Percentiles rank a stretch among this genome's conserved stretches.
Evolutionary conservation across 2,329 filamentous ascomycete species (phyloP).

Genomic region (Pyricularia grisea): DNA sequence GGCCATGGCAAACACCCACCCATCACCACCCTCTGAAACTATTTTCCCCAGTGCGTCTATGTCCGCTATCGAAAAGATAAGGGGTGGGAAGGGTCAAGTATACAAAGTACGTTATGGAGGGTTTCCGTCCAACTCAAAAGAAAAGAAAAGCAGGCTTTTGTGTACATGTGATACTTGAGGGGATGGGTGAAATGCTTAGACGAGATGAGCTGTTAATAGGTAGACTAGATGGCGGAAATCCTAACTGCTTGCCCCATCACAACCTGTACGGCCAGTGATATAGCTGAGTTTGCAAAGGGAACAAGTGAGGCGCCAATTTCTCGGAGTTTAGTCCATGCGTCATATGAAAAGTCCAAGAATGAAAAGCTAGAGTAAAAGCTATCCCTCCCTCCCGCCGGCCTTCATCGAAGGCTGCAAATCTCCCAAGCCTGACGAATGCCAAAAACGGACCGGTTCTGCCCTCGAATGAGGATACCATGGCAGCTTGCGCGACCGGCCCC

Average conservation of each 20-base stretch:
- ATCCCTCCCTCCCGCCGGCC: not conserved
- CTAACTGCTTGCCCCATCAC: not conserved
- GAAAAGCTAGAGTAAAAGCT: slow-evolving; percentile 1
- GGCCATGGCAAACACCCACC: not conserved
- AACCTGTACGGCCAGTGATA: not conserved
- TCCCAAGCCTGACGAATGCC: not conserved
- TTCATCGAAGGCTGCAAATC: not conserved
- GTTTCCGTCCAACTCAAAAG: not conserved
- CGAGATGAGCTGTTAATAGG: not conserved
- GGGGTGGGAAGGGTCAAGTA: not conserved
- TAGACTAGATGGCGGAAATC: not conserved
- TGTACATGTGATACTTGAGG: not conserved
- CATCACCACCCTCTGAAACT: not conserved
- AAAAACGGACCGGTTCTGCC: not conserved
- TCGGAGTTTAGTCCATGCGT: not conserved
- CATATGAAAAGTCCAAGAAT: not conserved
- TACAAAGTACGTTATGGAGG: not conserved
- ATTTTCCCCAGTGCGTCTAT: not conserved
- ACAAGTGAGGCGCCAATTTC: not conserved
- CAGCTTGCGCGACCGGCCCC: not conserved
- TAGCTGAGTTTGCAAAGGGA: not conserved
- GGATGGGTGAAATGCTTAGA: not conserved
- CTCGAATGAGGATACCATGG: not conserved
- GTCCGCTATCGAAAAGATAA: not conserved
- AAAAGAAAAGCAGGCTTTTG: not conserved